Evolutionary conservation across 768 basidiomycete genomes (phyloP).

Genomic region (Podaxis sp.): DNA sequence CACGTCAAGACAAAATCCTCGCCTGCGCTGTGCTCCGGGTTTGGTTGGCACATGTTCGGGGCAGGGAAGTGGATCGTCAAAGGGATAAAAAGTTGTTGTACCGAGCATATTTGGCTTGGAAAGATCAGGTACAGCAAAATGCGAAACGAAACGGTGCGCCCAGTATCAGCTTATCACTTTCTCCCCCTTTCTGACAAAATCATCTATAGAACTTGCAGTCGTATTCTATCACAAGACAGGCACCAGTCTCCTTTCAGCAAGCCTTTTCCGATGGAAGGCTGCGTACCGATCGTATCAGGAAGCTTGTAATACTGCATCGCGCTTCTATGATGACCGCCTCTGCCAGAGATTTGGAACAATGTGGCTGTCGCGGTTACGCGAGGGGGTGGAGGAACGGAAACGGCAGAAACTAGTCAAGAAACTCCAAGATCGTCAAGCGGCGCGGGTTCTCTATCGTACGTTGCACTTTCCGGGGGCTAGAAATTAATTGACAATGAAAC

Average conservation of each 20-base stretch:
- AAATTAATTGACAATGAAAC: background rate
- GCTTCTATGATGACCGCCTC: constrained; percentile 23
- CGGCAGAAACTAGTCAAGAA: constrained; percentile 23
- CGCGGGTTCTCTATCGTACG: constrained; percentile 14
- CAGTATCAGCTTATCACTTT: background rate
- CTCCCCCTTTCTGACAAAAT: background rate
- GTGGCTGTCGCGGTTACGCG: constrained; percentile 12
- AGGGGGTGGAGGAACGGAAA: constrained; percentile 24
- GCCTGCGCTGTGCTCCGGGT: constrained; percentile 27
- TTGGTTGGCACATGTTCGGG: constrained; percentile 30
- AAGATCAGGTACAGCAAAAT: constrained; percentile 19
- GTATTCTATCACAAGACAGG: constrained; percentile 20
- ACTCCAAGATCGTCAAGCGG: constrained; percentile 20
- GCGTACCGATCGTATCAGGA: constrained; percentile 23
- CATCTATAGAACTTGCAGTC: constrained; percentile 21
- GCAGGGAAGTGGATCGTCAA: constrained; percentile 23
- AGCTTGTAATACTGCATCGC: constrained; percentile 23
- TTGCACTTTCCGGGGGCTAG: background rate
- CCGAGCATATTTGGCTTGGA: constrained; percentile 24
- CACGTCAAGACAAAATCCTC: constrained; percentile 25
- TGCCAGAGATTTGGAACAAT: constrained; percentile 11
- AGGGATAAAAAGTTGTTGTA: constrained; percentile 17
- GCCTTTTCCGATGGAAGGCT: constrained; percentile 23
- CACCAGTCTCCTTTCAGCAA: constrained; percentile 17
- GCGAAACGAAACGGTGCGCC: constrained; percentile 22